Base-by-base conservation (phyloP, 768 basidiomycete genomes). In the Termitomyces sp. region DNA sequence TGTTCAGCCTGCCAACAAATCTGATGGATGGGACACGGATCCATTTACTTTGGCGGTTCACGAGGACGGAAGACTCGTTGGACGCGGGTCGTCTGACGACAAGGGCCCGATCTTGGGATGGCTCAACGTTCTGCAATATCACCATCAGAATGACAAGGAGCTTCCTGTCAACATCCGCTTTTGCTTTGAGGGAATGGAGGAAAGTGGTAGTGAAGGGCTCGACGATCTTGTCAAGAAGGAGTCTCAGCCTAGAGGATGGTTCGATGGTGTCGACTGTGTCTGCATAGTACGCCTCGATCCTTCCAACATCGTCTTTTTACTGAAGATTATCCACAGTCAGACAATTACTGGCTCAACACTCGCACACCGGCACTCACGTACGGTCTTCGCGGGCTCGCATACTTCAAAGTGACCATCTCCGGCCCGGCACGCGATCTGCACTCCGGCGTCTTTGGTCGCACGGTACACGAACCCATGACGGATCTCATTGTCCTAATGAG, bases 111-210 rank as follows among this genome's bases (percentile, higher is more conserved):
- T 95, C 41, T 72, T 92, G 9, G 93, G 89, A 14, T 95, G 93
- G 93, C 70, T 96, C 56, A 94, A 94, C 66, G 87, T 94, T 43
- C 77, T 97, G 44, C 86, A 96, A 64, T 94, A 91, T 54, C 93
- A 96, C 56, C 73, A 80, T 48, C 73, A 84, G 55, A 80, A 81
- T 35, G 76, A 81, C 23, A 74, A 84, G 43, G 80, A 83, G 35
- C 79, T 97, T 19, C 95, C 95, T 1, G 91, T 98, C 27, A 97
- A 98, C 68, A 72, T 98, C 54, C 83, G 84, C 61, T 86, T 91
- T 76, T 92, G 90, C 77, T 94, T 98, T 64, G 96, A 98, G 69
- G 95, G 91, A 4, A 98, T 97, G 95, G 96, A 98, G 70, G 96
- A 98, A 75, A 88, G 81, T 59, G 95, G 94, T 5, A 91, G 88